Percentiles rank a stretch among this genome's conserved stretches.
Evolutionary conservation across 371 early-diverging fungal genomes (phyloP).

Genomic region (Batrachochytrium dendrobatidis): DNA sequence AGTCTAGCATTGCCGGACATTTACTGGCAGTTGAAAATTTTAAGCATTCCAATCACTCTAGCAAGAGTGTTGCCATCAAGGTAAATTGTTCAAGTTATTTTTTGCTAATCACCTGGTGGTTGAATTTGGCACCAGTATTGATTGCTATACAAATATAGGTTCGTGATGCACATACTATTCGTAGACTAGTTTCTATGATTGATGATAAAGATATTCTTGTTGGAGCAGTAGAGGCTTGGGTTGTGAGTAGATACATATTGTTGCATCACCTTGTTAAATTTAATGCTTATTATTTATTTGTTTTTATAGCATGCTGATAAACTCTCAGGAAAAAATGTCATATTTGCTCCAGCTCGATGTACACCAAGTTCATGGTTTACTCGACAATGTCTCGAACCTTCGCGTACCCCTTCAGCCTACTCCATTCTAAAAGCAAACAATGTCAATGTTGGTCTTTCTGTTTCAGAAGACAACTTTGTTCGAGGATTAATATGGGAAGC

Average conservation of each 20-base stretch:
- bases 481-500: conserved; percentile 70
- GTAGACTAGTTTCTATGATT: conserved; percentile 54
- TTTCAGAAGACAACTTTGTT: conserved; percentile 42
- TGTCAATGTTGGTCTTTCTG: conserved; percentile 58
- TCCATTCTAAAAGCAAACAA: conserved; percentile 51
- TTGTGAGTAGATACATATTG: conserved; percentile 54
- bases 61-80: background rate
- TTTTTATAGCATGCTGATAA: conserved; percentile 29
- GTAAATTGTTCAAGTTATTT: background rate
- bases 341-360: conserved; percentile 59
- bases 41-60: background rate
- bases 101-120: background rate
- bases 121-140: background rate
- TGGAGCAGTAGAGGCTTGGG: conserved; percentile 67
- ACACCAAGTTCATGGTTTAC: conserved; percentile 59
- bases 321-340: conserved; percentile 51
- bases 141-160: background rate
- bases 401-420: conserved; percentile 52
- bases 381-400: conserved; percentile 44
- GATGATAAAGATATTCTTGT: conserved; percentile 26
- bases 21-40: no score
- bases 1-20: background rate
- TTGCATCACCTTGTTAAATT: background rate
- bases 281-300: background rate
- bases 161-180: conserved; percentile 36